Conservation (phyloP, 2,329 filamentous ascomycete species). For the Penicillium decumbens region DNA sequence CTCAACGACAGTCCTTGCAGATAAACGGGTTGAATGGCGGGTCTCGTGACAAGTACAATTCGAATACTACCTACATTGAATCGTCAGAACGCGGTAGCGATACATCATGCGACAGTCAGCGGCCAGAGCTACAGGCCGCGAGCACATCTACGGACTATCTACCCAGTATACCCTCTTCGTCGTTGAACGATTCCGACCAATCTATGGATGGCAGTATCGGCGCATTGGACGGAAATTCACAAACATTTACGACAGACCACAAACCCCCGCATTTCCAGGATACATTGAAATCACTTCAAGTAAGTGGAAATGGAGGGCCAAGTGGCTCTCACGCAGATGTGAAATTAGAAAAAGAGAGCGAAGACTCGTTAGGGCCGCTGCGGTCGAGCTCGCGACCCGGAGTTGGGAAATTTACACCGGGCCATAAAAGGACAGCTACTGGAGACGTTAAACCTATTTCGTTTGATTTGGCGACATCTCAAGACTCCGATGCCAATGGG, state of each 20-base stretch:
- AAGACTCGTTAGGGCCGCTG: slow-evolving; percentile 15
- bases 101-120: slow-evolving; percentile 18
- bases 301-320: slow-evolving; percentile 8
- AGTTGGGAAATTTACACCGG: slow-evolving; percentile 22
- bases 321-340: slow-evolving; percentile 8
- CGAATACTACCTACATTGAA: slow-evolving; percentile 14
- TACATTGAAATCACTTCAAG: slow-evolving; percentile 1
- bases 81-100: slow-evolving; percentile 21
- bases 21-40: slow-evolving; percentile 16
- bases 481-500: slow-evolving; percentile 33
- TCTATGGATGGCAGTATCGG: slow-evolving; percentile 8
- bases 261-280: slow-evolving; percentile 5
- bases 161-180: slow-evolving; percentile 15
- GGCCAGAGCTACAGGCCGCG: slow-evolving; percentile 16
- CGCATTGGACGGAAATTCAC: slow-evolving; percentile 7
- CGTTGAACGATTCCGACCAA: slow-evolving; percentile 9
- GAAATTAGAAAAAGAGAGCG: slow-evolving; percentile 10
- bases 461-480: slow-evolving; percentile 13
- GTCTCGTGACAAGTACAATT: slow-evolving; percentile 7
- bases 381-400: slow-evolving; percentile 2
- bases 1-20: slow-evolving; percentile 19
- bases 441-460: slow-evolving; percentile 60
- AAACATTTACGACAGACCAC: slow-evolving; percentile 6
- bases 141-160: slow-evolving; percentile 16
- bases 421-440: slow-evolving; percentile 71